A percentile compares a stretch with the other conserved stretches of the same genome.
Conservation (phyloP, 1,139 yeast species). For the Yarrowia galli region DNA sequence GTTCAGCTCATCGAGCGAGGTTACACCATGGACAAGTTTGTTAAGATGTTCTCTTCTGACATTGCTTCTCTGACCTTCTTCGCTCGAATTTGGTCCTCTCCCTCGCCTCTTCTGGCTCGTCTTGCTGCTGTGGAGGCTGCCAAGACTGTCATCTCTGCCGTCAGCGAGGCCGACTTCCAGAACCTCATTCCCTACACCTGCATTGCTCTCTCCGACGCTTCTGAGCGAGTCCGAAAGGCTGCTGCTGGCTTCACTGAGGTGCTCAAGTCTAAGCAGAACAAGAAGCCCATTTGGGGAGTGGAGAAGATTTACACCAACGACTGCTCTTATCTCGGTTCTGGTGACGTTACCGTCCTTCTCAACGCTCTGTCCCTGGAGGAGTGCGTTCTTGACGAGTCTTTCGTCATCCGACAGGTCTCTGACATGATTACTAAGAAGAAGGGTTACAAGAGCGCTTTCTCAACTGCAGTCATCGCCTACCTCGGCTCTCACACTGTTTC, state of each 20-base stretch:
- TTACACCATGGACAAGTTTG: constrained; percentile 18
- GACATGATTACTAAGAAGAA: constrained; percentile 43
- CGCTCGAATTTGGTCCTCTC: constrained; percentile 48
- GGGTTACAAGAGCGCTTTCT: constrained; percentile 34
- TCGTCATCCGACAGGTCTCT: constrained; percentile 52
- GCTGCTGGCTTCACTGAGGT: constrained; percentile 52
- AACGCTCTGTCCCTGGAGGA: constrained; percentile 55
- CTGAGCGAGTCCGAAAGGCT: constrained; percentile 54
- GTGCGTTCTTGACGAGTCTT: constrained; percentile 57
- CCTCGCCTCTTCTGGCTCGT: constrained; percentile 48
- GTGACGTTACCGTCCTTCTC: constrained; percentile 60
- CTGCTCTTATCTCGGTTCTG: constrained; percentile 56
- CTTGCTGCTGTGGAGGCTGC: constrained; percentile 47
- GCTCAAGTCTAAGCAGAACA: constrained; percentile 52
- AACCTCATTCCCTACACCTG: constrained; percentile 49
- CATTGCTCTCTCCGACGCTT: constrained; percentile 46
- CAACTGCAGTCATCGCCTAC: constrained; percentile 52
- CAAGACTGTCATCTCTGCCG: constrained; percentile 41
- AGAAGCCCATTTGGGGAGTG: constrained; percentile 52
- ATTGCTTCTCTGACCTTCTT: constrained; percentile 47
- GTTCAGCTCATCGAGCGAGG: constrained; percentile 35
- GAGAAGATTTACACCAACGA: constrained; percentile 52
- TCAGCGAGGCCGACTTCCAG: constrained; percentile 49
- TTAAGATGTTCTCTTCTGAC: constrained; percentile 4
- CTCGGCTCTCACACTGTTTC: constrained; percentile 60